phyloP scores from a whole-genome alignment of 2,329 filamentous ascomycete genomes.

The Beauveria scarabaeidicola region DNA sequence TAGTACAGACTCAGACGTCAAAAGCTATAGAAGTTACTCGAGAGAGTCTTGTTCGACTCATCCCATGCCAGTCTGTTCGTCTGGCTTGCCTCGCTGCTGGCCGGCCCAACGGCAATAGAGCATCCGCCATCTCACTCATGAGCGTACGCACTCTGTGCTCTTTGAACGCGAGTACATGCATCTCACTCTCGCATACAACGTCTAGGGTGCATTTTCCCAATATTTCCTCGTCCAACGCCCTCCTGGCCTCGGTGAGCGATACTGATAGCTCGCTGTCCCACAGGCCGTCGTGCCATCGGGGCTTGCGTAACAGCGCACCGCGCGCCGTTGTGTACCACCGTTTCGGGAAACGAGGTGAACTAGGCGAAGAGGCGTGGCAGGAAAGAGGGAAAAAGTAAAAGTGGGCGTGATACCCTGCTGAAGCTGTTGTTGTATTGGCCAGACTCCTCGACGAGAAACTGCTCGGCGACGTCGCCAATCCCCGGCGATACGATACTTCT shows the following conservation, averaged over 20 bases:
- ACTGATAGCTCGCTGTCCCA: constrained; percentile 1
- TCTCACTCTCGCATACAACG: background rate
- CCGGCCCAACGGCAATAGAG: background rate
- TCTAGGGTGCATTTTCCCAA: background rate
- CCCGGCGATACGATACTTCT: background rate
- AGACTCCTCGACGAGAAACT: background rate
- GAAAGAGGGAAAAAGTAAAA: background rate
- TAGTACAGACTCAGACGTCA: no score
- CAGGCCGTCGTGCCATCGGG: background rate
- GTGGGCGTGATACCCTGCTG: background rate
- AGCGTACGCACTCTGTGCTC: background rate
- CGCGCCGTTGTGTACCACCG: background rate
- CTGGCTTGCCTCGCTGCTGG: background rate
- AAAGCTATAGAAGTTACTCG: no score
- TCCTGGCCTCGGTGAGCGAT: background rate
- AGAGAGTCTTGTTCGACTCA: background rate
- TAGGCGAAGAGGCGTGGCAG: background rate
- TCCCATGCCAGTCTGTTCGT: background rate
- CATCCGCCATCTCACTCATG: background rate
- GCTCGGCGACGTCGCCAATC: background rate
- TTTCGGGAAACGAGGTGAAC: background rate
- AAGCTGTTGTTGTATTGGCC: background rate
- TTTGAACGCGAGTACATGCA: background rate
- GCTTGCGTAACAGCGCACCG: background rate
- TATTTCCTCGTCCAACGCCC: background rate